Percentiles rank a stretch among this genome's conserved stretches.
These are phyloP conservation scores for Chlamydomonas applanata DNA, from an alignment of 139 green algal genomes.

Conservation along the genomic window DNA sequence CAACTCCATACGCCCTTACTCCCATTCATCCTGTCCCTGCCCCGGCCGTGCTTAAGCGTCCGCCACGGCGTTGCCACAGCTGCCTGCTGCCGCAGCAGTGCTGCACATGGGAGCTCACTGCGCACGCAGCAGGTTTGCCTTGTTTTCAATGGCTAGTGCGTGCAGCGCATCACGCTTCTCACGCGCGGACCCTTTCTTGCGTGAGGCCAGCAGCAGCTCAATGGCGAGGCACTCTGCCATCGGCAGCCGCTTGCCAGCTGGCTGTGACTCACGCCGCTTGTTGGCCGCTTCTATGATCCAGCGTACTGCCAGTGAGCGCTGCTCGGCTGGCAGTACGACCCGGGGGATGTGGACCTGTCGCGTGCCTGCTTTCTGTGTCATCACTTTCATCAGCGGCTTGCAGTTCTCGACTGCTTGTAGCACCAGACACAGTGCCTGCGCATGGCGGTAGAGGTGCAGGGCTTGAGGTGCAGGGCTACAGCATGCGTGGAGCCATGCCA, in stretches of 20 bases:
- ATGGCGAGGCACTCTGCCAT: conserved; percentile 41
- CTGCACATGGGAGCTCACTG: too few species aligned
- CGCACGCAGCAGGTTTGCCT: conserved; percentile 28
- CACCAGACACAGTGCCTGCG: neutral
- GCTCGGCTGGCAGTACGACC: conserved; percentile 4
- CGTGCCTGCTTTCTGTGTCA: conserved; percentile 13
- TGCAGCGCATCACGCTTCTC: conserved; percentile 48
- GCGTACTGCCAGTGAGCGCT: conserved; percentile 19
- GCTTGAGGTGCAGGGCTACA: too few species aligned
- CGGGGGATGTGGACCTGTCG: conserved; percentile 6
- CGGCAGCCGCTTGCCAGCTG: neutral
- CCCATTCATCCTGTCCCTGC: too few species aligned
- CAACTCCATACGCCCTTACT: too few species aligned
- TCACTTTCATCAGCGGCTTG: conserved; percentile 40
- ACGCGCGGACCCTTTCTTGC: conserved; percentile 41
- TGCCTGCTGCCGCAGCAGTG: too few species aligned
- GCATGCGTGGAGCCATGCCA: too few species aligned
- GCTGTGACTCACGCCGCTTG: conserved; percentile 4
- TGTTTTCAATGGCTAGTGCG: conserved; percentile 47
- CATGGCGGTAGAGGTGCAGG: too few species aligned
- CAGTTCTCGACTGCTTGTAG: conserved; percentile 34
- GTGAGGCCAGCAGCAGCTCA: conserved; percentile 51
- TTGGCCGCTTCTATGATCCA: conserved; percentile 46
- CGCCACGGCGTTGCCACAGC: too few species aligned
- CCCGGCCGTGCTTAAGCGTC: too few species aligned